phyloP scores from a whole-genome alignment of 371 early-diverging fungal species.

The Mortierella sp. region DNA sequence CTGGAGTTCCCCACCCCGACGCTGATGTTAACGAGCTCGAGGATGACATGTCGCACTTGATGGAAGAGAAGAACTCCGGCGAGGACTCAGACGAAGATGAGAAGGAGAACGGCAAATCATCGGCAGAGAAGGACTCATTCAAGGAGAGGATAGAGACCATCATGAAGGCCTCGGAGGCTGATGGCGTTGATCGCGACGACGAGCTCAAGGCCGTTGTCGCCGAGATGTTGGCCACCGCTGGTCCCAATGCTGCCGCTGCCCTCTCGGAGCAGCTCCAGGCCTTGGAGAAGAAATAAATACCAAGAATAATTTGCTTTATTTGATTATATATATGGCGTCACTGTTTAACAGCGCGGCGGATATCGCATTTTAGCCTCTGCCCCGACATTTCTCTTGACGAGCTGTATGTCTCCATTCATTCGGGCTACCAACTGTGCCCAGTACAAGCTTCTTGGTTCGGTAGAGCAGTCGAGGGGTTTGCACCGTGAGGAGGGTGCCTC shows the following conservation, averaged over 20 bases:
- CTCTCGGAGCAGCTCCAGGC: constrained; percentile 34
- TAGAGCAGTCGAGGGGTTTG: neutral
- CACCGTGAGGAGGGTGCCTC: constrained; percentile 3
- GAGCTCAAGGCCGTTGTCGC: constrained; percentile 42
- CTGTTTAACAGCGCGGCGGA: constrained; percentile 21
- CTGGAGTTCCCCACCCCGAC: constrained; percentile 52
- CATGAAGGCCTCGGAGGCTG: constrained; percentile 44
- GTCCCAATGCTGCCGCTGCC: constrained; percentile 28
- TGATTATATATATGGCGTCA: neutral
- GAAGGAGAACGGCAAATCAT: neutral
- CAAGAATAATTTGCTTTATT: neutral
- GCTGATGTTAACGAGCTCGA: constrained; percentile 24
- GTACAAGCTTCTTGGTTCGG: constrained; percentile 41
- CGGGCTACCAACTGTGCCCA: constrained; percentile 44
- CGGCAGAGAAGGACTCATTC: constrained; percentile 17
- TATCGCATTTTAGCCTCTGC: constrained; percentile 29
- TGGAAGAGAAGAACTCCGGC: constrained; percentile 21
- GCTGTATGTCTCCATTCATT: constrained; percentile 32
- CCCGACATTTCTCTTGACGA: constrained; percentile 35
- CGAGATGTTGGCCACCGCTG: constrained; percentile 43
- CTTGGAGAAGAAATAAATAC: constrained; percentile 13
- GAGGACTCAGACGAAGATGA: constrained; percentile 19
- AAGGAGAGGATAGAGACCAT: constrained; percentile 47
- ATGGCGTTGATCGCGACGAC: constrained; percentile 45
- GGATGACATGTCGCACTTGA: constrained; percentile 39